Evolutionary conservation across 768 basidiomycete species (phyloP), one percentile per base, ranked within the genome.

Genomic region (Mrakia gelida): DNA sequence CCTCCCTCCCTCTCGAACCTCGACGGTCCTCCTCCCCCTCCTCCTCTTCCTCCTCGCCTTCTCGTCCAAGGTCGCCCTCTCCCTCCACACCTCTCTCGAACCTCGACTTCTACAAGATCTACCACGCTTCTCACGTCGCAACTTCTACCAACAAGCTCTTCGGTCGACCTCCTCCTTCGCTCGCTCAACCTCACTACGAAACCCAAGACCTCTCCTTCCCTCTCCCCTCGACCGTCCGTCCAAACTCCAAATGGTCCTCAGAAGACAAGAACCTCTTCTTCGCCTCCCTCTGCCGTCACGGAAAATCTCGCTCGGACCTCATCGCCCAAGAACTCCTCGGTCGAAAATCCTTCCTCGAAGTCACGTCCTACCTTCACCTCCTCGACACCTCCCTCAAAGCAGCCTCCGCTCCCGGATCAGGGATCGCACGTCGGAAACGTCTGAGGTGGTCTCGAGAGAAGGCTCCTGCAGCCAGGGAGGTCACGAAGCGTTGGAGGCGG

Each of bases 201-300:
- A 21, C n/a, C 26, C 63, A 52, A 52, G 30, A 52, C 26, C 34
- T 15, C 8, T 9, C 34, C 45, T 52, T 3, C 45, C 45, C 49
- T 15, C 9, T 21, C 11, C 5, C 73, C 13, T 62, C 73, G 21
- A 11, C 7, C n/a, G 38, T 65, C 62, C 41, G 13, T 15, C 23
- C 32, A 1, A n/a, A 41, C 41, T 63, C 62, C n/a, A 11, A 49
- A 23, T 75, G 75, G 75, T 32, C 63, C 16, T 28, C 63, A 8
- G 18, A 52, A 15, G 75, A 75, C 63, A 75, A 67, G 63, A 38
- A 75, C 34, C 62, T 75, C 45, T 68, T 75, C 63, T 75, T 75
- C 34, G 75, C 75, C 23, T 28, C 63, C 13, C 75, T 75, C 28
- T 16, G 28, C 15, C 62, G 75, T 15, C 62, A 45, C 11, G 75